Evolutionary conservation across 257 asterid species (phyloP).

Genomic region (Nicotiana sylvestris): DNA sequence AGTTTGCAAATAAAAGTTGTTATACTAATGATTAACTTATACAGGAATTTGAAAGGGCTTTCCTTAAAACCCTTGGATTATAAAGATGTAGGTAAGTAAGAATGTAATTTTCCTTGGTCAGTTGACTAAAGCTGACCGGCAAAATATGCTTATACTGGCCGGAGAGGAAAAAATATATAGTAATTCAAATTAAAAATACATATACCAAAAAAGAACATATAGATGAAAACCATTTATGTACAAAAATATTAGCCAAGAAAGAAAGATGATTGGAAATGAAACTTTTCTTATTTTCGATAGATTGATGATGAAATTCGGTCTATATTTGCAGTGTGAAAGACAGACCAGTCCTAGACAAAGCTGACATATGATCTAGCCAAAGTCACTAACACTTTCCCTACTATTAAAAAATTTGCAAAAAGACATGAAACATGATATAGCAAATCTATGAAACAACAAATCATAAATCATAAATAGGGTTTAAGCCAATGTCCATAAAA

Average conservation of each 20-base stretch:
- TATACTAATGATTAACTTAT: neutral
- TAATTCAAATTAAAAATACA: neutral
- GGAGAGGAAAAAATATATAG: neutral
- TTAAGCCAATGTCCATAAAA: neutral
- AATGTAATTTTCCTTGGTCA: neutral
- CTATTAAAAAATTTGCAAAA: conserved; percentile 31
- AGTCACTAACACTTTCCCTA: conserved; percentile 26
- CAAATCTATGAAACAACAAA: conserved; percentile 26
- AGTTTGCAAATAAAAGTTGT: no score
- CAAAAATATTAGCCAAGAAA: conserved; percentile 8
- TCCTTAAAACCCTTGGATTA: neutral
- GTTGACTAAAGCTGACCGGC: neutral
- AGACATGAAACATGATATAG: conserved; percentile 31
- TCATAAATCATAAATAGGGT: neutral
- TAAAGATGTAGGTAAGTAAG: neutral
- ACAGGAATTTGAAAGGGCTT: neutral
- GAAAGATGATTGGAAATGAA: conserved; percentile 15
- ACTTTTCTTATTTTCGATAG: neutral
- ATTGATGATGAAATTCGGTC: conserved; percentile 11
- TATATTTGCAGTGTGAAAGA: conserved; percentile 23
- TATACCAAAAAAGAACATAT: neutral
- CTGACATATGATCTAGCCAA: conserved; percentile 48
- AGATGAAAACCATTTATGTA: neutral
- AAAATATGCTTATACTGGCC: neutral
- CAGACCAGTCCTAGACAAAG: conserved; percentile 47